Conservation (phyloP, 2,329 filamentous ascomycete genomes). For the Metarhizium brunneum region DNA sequence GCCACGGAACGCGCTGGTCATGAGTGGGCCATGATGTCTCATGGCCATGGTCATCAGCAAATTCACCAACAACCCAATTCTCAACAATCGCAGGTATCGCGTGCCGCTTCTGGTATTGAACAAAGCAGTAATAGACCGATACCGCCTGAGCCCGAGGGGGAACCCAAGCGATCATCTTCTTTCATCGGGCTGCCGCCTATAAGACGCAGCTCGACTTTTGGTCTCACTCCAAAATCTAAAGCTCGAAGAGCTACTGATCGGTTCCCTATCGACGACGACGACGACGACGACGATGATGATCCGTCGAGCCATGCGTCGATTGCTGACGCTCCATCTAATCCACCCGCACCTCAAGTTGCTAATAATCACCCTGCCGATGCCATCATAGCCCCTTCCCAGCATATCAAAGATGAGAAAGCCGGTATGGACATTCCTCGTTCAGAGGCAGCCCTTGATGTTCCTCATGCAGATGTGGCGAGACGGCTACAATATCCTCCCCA, state of each 20-base stretch:
- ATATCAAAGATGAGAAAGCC: background rate
- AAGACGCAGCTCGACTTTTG: constrained; percentile 47
- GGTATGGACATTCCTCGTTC: background rate
- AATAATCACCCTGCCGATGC: background rate
- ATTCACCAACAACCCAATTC: background rate
- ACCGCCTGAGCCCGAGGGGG: constrained; percentile 10
- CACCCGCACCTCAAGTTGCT: background rate
- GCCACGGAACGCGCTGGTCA: constrained; percentile 9
- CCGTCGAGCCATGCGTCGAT: background rate
- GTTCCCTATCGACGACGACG: constrained; percentile 23
- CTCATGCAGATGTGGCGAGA: background rate
- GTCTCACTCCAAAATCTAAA: constrained; percentile 25
- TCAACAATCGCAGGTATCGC: background rate
- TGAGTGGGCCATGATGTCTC: constrained; percentile 23
- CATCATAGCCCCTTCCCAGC: background rate
- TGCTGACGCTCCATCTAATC: background rate
- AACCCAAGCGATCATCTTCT: constrained; percentile 35
- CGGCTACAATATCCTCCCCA: background rate
- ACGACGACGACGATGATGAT: constrained; percentile 19
- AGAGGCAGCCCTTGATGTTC: background rate
- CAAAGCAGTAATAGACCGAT: constrained; percentile 7
- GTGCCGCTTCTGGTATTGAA: background rate
- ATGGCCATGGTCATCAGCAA: constrained; percentile 8
- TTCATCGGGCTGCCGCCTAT: constrained; percentile 52
- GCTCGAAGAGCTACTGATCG: constrained; percentile 21